Percentiles rank a stretch among this genome's conserved stretches.
Conservation (phyloP, 164 flowering plant species). For the Annona squamosa region DNA sequence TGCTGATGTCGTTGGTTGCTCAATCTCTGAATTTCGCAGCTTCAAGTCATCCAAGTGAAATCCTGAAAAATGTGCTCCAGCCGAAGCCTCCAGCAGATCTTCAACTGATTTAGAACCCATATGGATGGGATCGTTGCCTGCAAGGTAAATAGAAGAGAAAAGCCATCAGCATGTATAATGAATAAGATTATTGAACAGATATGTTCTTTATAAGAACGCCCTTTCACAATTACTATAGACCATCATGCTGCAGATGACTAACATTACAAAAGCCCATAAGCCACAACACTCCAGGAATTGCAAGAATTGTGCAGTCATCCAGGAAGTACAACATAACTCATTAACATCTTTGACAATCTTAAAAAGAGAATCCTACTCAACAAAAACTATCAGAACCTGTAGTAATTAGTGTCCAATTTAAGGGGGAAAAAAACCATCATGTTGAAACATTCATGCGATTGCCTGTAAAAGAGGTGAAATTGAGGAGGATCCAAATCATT, state of each 20-base stretch:
- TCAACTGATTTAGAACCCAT: slow-evolving; percentile 76
- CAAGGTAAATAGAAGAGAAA: slow-evolving; percentile 1
- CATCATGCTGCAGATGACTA: background rate
- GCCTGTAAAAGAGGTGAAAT: no score
- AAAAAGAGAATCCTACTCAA: no score
- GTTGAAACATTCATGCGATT: no score
- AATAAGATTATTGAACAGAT: background rate
- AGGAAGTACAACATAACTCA: no score
- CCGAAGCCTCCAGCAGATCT: slow-evolving; percentile 68
- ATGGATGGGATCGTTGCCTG: slow-evolving; percentile 13
- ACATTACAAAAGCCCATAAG: no score
- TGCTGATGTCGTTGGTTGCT: slow-evolving; percentile 49
- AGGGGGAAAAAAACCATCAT: no score
- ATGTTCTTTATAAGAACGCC: background rate
- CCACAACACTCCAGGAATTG: no score
- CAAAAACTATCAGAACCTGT: no score
- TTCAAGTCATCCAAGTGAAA: slow-evolving; percentile 57
- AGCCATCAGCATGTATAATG: background rate
- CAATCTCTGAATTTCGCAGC: slow-evolving; percentile 30
- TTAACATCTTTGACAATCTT: no score
- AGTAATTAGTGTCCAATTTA: no score
- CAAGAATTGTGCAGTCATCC: no score
- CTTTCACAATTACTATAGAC: background rate
- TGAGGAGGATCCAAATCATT: no score
- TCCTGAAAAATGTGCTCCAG: slow-evolving; percentile 88